phyloP scores from a whole-genome alignment of 345 rosid genomes.

The Brassica carinata region DNA sequence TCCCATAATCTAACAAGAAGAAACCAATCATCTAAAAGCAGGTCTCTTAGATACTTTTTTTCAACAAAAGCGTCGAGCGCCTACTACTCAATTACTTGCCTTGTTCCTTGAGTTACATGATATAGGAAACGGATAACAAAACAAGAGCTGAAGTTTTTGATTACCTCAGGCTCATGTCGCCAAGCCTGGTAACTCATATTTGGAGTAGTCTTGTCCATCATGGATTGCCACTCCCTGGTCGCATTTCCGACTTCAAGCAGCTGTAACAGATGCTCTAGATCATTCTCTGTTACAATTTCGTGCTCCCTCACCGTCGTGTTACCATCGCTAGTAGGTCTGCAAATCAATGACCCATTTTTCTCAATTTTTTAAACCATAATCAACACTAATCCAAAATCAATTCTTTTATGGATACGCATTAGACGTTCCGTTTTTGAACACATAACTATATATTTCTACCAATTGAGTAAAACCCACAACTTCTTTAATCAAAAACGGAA shows the following conservation, averaged over 20 bases:
- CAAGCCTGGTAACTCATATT: conserved; percentile 89
- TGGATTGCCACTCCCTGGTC: conserved; percentile 75
- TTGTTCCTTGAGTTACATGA: background rate
- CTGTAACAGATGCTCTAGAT: conserved; percentile 74
- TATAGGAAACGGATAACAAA: background rate
- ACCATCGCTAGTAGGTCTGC: conserved; percentile 35
- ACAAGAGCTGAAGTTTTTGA: background rate
- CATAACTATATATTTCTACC: background rate
- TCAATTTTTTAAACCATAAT: too few relatives aligned
- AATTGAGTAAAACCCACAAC: background rate
- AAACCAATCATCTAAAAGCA: background rate
- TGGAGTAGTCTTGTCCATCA: conserved; percentile 83
- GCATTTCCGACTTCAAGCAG: conserved; percentile 71
- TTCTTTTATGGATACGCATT: too few relatives aligned
- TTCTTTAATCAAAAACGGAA: background rate
- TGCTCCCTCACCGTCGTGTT: conserved; percentile 41
- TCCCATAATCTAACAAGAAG: background rate
- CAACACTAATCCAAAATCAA: too few relatives aligned
- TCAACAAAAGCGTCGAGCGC: background rate
- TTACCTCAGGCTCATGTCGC: conserved; percentile 94
- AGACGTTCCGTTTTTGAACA: conserved; percentile 18
- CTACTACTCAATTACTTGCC: background rate
- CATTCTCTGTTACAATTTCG: conserved; percentile 72
- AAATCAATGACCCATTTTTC: background rate
- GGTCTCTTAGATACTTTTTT: background rate